Evolutionary conservation across 495 filamentous ascomycete species (phyloP).

Genomic region (Penicillium simplicissimum): DNA sequence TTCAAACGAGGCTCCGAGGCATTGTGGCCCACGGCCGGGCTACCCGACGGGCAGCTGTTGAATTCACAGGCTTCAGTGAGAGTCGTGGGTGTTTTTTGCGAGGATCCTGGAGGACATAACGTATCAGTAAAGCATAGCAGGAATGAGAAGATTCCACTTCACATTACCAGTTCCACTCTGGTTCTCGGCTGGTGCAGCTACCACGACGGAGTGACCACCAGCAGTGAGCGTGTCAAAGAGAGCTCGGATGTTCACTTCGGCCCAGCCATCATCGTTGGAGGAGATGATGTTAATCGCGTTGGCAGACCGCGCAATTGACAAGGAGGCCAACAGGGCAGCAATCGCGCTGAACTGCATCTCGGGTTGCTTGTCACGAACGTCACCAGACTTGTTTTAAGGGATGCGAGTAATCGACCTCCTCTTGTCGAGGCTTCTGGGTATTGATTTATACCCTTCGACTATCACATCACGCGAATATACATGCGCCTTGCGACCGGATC

Average conservation of each 20-base stretch:
- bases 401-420: background rate
- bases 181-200: slow-evolving; percentile 66
- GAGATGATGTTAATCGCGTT: slow-evolving; percentile 58
- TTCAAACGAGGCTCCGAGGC: slow-evolving; percentile 58
- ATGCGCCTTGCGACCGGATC: background rate
- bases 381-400: too few species aligned
- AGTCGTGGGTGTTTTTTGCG: slow-evolving; percentile 45
- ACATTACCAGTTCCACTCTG: slow-evolving; percentile 58
- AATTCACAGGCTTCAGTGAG: slow-evolving; percentile 55
- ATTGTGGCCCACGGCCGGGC: slow-evolving; percentile 56
- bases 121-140: background rate
- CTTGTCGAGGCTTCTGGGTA: too few species aligned
- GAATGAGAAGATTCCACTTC: background rate
- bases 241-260: slow-evolving; percentile 61
- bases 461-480: background rate
- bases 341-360: slow-evolving; percentile 14
- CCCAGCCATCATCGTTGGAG: slow-evolving; percentile 74
- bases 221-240: slow-evolving; percentile 53
- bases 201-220: slow-evolving; percentile 58
- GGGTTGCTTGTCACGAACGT: background rate
- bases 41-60: slow-evolving; percentile 57
- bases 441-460: background rate
- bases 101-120: slow-evolving; percentile 44
- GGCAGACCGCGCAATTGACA: slow-evolving; percentile 14
- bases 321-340: slow-evolving; percentile 10